Evolutionary conservation across 352 stramenopile species (phyloP), one percentile per base, ranked within the genome.

Genomic region (Phytophthora constricta): DNA sequence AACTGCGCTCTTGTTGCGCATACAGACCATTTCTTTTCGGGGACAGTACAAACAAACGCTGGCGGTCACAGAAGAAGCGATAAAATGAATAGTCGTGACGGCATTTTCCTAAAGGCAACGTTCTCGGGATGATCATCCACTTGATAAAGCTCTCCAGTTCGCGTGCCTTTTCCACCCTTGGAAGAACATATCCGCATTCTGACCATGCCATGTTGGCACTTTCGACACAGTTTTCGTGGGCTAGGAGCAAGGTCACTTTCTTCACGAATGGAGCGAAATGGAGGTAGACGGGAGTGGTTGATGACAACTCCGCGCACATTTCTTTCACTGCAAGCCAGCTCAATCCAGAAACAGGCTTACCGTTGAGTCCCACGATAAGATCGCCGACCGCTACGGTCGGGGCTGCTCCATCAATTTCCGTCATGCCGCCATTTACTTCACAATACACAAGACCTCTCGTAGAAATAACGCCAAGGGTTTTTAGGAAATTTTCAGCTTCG

Each of bases 121-220:
- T 91, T 56, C 88, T 73, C 22, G 88, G 88, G 23, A 92, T 77
- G 31, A 93, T 65, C 5, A 72, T 59, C 60, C 68, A 78, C 31
- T 79, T 80, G 28, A 95, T 72, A 43, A 93, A 90, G 17, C 53
- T 74, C 63, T 95, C 87, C n/a, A 91, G 58, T 14, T 72, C 65
- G 16, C 58, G 62, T 26, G 79, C 77, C 43, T 85, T 76, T 23
- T 83, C 62, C 5, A 93, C 64, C 58, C 79, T 77, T 34, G 75
- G 72, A 34, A 81, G 43, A 45, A 93, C 55, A 48, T 62, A 65
- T 39, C 79, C 73, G 26, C 82, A 90, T 59, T 90, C 81, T 1
- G 73, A 84, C 72, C 84, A 85, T n/a, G 84, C 85, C 25, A 72
- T 27, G 48, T 95, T 95, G 3, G 78, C 80, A 62, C 65, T 72